A percentile compares a stretch with the other conserved stretches of the same genome.
Conservation (phyloP, 805 yeast genomes). For the Tetrapisispora nanseiensis region DNA sequence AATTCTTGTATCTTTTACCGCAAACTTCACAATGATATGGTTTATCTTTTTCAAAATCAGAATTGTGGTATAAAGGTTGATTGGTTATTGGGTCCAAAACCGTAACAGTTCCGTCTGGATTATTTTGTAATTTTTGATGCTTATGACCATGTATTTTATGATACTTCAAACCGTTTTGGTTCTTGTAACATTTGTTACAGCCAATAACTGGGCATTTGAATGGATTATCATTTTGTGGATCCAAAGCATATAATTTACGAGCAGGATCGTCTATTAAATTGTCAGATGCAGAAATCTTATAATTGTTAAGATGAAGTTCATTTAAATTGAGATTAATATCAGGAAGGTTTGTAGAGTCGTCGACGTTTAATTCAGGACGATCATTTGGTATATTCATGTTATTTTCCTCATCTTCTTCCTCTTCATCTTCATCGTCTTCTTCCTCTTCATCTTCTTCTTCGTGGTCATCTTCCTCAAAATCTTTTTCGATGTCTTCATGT, state of each 20-base stretch:
- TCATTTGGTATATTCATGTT: background rate
- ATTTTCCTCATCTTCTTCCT: constrained; percentile 45
- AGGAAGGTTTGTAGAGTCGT: constrained; percentile 2
- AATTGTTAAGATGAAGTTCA: background rate
- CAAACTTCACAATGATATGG: constrained; percentile 98
- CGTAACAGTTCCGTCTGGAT: constrained; percentile 86
- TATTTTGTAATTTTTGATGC: constrained; percentile 81
- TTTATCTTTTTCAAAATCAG: constrained; percentile 93
- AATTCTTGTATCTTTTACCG: constrained; percentile 91
- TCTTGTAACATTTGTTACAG: constrained; percentile 93
- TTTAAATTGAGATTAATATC: background rate
- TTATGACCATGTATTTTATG: constrained; percentile 96
- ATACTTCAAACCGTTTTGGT: constrained; percentile 93
- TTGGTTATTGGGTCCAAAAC: constrained; percentile 87
- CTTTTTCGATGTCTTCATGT: constrained; percentile 21
- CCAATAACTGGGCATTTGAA: constrained; percentile 97
- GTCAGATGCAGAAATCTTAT: constrained; percentile 22
- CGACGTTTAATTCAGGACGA: background rate
- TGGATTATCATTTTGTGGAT: constrained; percentile 86
- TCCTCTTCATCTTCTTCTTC: constrained; percentile 27
- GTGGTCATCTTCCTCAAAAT: constrained; percentile 25
- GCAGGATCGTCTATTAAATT: constrained; percentile 96
- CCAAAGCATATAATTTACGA: constrained; percentile 84
- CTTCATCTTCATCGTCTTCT: constrained; percentile 40
- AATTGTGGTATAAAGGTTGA: constrained; percentile 85